Conservation (phyloP, 73 alveolate genomes). For the Paramecium caudatum region DNA sequence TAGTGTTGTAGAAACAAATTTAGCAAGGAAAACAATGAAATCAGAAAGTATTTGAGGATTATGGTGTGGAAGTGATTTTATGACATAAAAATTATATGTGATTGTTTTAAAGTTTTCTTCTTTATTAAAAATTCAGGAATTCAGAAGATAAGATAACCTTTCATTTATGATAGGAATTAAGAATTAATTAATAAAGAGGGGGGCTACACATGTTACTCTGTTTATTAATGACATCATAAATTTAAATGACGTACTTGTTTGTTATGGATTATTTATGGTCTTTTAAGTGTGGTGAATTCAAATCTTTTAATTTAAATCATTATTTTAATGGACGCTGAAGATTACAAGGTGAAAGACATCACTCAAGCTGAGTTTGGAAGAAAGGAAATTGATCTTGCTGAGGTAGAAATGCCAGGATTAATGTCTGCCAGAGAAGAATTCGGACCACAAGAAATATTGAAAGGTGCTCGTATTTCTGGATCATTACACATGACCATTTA, state of each 20-base stretch:
- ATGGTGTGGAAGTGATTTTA: slow-evolving; percentile 19
- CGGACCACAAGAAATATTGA: slow-evolving; percentile 89
- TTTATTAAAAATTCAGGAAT: background rate
- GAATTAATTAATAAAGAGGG: slow-evolving; percentile 9
- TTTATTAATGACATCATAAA: slow-evolving; percentile 44
- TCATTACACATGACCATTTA: slow-evolving; percentile 98
- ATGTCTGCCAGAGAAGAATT: slow-evolving; percentile 94
- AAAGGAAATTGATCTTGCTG: slow-evolving; percentile 93
- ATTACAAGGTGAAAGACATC: slow-evolving; percentile 89
- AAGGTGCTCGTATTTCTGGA: slow-evolving; percentile 96
- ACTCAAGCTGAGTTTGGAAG: slow-evolving; percentile 96
- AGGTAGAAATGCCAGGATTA: slow-evolving; percentile 98
- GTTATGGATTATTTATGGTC: background rate
- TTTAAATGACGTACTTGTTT: background rate
- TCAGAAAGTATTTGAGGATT: no score
- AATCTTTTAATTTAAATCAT: slow-evolving; percentile 7
- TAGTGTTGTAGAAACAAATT: no score
- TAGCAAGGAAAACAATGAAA: no score
- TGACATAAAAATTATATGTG: slow-evolving; percentile 20
- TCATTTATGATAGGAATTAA: background rate
- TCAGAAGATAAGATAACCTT: background rate
- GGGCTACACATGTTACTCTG: background rate
- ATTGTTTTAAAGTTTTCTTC: slow-evolving; percentile 48
- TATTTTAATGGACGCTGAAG: slow-evolving; percentile 76
- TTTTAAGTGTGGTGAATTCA: background rate